These are phyloP conservation scores for Boletus reticuloceps DNA, from an alignment of 768 basidiomycete genomes.

Conservation along the genomic window DNA sequence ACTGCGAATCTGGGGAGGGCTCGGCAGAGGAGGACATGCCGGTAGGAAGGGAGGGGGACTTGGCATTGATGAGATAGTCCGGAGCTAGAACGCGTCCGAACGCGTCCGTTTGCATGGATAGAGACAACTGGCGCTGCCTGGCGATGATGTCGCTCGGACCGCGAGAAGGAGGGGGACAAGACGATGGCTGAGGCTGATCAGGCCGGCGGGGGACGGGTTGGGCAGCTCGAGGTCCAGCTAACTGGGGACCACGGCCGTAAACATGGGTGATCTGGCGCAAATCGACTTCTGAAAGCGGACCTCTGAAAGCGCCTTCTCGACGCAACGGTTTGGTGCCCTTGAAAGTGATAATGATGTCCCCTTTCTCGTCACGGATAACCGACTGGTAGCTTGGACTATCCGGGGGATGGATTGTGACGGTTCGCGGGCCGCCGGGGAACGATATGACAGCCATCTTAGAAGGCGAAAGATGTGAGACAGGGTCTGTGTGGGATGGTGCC, in stretches of 20 bases:
- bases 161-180: background rate
- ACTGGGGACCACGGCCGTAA: slow-evolving; percentile 13
- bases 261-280: slow-evolving; percentile 6
- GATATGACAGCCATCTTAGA: slow-evolving; percentile 8
- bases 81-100: slow-evolving; percentile 10
- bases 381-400: slow-evolving; percentile 10
- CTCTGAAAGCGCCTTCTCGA: slow-evolving; percentile 22
- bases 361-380: slow-evolving; percentile 16
- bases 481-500: background rate
- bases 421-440: slow-evolving; percentile 21
- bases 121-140: slow-evolving; percentile 6
- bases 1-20: no score
- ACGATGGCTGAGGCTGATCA: background rate
- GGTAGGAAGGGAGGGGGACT: background rate
- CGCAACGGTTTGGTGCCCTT: slow-evolving; percentile 10
- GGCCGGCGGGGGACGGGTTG: slow-evolving; percentile 13
- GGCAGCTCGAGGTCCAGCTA: background rate
- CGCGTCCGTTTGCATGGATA: slow-evolving; percentile 3
- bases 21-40: no score
- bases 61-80: background rate
- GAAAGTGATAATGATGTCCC: slow-evolving; percentile 12
- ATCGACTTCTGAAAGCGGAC: slow-evolving; percentile 5
- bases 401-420: slow-evolving; percentile 23
- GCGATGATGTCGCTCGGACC: slow-evolving; percentile 4
- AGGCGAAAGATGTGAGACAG: background rate